phyloP scores from a whole-genome alignment of 2,329 filamentous ascomycete species.

The Pestalotiopsis sp. region DNA sequence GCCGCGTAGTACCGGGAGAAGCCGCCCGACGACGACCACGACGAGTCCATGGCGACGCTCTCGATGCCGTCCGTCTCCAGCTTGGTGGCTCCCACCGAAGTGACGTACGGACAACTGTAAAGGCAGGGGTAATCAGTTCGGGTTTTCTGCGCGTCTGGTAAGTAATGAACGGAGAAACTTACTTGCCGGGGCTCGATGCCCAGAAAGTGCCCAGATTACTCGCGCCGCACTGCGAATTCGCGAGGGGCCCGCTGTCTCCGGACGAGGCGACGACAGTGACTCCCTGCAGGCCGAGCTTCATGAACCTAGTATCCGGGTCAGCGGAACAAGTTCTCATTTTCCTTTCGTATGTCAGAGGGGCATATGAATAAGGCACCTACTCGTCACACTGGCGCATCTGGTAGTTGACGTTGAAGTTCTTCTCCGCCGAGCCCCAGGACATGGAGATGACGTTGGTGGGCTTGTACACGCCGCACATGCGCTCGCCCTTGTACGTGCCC shows the following conservation, averaged over 20 bases:
- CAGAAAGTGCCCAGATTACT: conserved; percentile 7
- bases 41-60: neutral
- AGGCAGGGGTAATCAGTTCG: neutral
- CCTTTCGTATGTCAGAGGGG: neutral
- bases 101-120: conserved; percentile 1
- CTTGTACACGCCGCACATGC: conserved; percentile 45
- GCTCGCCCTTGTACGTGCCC: conserved; percentile 42
- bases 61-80: neutral
- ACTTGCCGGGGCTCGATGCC: neutral
- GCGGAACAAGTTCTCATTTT: neutral
- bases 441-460: conserved; percentile 55
- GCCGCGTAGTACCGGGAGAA: conserved; percentile 28
- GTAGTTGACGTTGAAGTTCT: conserved; percentile 49
- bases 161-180: neutral
- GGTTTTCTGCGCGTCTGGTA: too few species aligned
- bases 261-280: conserved; percentile 16
- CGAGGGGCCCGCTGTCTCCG: conserved; percentile 17
- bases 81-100: neutral
- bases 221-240: conserved; percentile 10
- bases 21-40: conserved; percentile 17
- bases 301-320: conserved; percentile 30
- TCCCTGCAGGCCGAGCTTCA: conserved; percentile 44
- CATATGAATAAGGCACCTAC: conserved; percentile 29
- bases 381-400: conserved; percentile 53
- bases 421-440: conserved; percentile 54